These are phyloP conservation scores for Aspergillus egyptiacus DNA, from an alignment of 495 filamentous ascomycete species.

Conservation along the genomic window DNA sequence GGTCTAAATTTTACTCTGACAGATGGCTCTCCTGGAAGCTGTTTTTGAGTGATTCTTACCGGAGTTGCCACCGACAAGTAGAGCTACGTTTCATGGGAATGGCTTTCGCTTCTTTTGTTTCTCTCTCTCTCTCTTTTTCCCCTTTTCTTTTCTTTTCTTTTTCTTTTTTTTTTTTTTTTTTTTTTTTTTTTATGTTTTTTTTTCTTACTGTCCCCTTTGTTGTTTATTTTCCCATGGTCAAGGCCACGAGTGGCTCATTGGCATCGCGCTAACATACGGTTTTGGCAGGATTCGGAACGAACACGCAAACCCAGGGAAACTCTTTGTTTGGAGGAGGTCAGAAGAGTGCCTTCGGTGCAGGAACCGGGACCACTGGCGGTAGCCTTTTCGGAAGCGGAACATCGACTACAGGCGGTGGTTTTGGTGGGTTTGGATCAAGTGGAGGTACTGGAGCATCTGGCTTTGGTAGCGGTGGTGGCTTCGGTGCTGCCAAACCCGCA, in stretches of 20 bases:
- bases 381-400: constrained; percentile 44
- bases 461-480: constrained; percentile 35
- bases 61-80: not conserved
- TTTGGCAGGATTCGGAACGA: constrained; percentile 35
- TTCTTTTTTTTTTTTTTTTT: constrained; percentile 1
- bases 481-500: constrained; percentile 40
- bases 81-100: constrained; percentile 18
- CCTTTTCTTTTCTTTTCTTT: no score
- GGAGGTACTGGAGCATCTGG: constrained; percentile 5
- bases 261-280: not conserved
- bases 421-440: constrained; percentile 22
- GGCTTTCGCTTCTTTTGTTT: constrained; percentile 8
- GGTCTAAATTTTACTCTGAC: not conserved
- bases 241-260: not conserved
- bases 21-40: not conserved
- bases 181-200: not conserved
- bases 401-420: constrained; percentile 39
- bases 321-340: constrained; percentile 37
- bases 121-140: not conserved
- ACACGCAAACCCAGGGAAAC: constrained; percentile 28
- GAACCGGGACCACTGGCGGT: constrained; percentile 38
- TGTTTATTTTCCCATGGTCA: no score
- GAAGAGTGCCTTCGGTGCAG: constrained; percentile 45
- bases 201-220: no score
- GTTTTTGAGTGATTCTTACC: not conserved